A percentile compares a stretch with the other conserved stretches of the same genome.
phyloP scores from a whole-genome alignment of 257 asterid species.

The Jaltomata sinuosa region DNA sequence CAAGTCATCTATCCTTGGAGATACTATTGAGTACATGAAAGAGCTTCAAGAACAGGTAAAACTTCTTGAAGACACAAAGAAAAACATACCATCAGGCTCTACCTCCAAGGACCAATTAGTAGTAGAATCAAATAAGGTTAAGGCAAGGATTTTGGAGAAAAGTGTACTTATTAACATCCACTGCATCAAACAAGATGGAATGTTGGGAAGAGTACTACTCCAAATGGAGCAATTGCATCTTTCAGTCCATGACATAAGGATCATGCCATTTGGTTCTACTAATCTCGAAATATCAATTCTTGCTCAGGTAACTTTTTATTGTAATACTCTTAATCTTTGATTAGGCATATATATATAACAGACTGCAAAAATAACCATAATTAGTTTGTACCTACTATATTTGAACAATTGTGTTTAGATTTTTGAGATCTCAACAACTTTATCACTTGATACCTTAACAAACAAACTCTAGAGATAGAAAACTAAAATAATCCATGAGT shows the following conservation, averaged over 20 bases:
- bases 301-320: slow-evolving; percentile 28
- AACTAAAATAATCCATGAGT: neutral
- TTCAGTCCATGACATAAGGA: slow-evolving; percentile 32
- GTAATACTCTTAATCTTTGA: neutral
- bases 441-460: neutral
- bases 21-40: slow-evolving; percentile 16
- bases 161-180: slow-evolving; percentile 34
- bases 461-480: neutral
- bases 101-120: neutral
- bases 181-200: slow-evolving; percentile 28
- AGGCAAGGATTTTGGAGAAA: slow-evolving; percentile 21
- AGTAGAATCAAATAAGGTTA: slow-evolving; percentile 11
- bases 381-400: neutral
- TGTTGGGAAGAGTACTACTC: slow-evolving; percentile 19
- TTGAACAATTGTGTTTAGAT: neutral
- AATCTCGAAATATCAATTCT: slow-evolving; percentile 40
- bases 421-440: neutral
- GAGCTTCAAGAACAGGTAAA: slow-evolving; percentile 42
- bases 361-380: neutral
- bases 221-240: slow-evolving; percentile 39
- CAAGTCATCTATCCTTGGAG: slow-evolving; percentile 18
- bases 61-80: slow-evolving; percentile 22
- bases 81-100: neutral
- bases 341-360: neutral
- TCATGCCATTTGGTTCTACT: slow-evolving; percentile 39